Evolutionary conservation across 345 rosid species (phyloP), one percentile per base, ranked within the genome.

Genomic region (Excoecaria cochinchinensis): DNA sequence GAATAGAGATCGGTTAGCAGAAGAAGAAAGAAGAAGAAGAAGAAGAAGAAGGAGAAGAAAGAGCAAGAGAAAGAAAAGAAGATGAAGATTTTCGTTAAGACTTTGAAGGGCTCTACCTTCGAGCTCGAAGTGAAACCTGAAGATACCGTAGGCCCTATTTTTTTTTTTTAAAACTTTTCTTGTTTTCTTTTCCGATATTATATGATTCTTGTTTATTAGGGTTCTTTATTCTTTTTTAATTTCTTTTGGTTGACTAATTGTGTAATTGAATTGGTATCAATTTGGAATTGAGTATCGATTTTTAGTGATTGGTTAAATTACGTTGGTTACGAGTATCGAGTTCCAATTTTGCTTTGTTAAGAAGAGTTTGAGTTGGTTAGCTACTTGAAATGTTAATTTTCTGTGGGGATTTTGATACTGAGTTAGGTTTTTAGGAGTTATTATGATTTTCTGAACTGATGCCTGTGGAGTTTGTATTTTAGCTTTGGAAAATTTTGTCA

Each of bases 61-160:
- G 24, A 15, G n/a, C 24, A 69, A 6, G 8, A 44, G 11, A 17
- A 40, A 61, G 36, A 68, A 40, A 19, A 53, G 70, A 87, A 81
- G 88, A 91, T 91, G 93, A 91, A 87, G 92, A 74, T 89, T 85
- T 88, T 82, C 69, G 86, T 91, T 4, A 91, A 89, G 85, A 89
- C 93, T 67, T 90, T 91, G 85, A 91, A 87, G 77, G 94, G 94
- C 19, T 81, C 89, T 46, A 72, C 79, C 82, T 91, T 91, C 86
- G 90, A 89, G 56, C 76, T 91, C 85, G 88, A 91, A 81, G 97
- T 91, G 6, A 83, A 84, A 22, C 90, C 93, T 4, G 75, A 83
- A 56, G 94, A 91, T 74, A 72, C 79, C 85, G 94, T 91, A 64
- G 31, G 70, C 21, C 60, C 63, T 16, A 42, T 21, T 15, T 39